Evolutionary conservation across 352 stramenopile species (phyloP).

Genomic region (Globisporangium uncinulatum): DNA sequence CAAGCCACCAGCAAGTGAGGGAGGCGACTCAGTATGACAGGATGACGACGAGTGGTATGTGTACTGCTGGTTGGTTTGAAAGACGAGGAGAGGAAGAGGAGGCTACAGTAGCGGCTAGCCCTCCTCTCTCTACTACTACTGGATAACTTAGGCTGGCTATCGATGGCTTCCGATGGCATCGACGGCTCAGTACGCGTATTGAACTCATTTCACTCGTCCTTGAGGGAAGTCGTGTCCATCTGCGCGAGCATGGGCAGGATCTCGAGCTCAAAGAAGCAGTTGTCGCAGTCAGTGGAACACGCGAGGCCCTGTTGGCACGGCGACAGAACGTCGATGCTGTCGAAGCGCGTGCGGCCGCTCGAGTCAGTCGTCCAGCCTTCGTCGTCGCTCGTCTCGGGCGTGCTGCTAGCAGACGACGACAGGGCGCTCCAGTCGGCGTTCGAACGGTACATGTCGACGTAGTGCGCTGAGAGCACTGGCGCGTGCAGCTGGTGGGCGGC

Average conservation of each 20-base stretch:
- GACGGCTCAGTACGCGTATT: too few relatives aligned
- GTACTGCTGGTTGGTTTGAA: background rate
- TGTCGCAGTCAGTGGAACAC: conserved; percentile 12
- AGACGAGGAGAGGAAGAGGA: too few relatives aligned
- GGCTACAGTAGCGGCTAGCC: too few relatives aligned
- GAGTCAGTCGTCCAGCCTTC: conserved; percentile 9
- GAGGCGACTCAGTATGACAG: background rate
- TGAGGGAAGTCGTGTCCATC: conserved; percentile 15
- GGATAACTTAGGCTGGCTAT: conserved; percentile 1
- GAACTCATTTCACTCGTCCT: background rate
- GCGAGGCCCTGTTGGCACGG: conserved; percentile 6
- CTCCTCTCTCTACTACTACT: background rate
- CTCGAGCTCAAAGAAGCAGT: conserved; percentile 30
- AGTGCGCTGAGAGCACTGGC: conserved; percentile 1
- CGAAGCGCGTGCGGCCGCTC: background rate
- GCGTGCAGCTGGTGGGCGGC: conserved; percentile 2
- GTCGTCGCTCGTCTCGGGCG: conserved; percentile 16
- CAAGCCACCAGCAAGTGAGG: background rate
- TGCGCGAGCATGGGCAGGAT: conserved; percentile 30
- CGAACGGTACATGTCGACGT: conserved; percentile 8
- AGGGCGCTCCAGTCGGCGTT: conserved; percentile 8
- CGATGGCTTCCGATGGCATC: background rate
- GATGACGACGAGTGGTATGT: background rate
- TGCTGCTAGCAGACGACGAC: conserved; percentile 8
- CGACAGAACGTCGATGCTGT: conserved; percentile 1